Evolutionary conservation across 352 stramenopile genomes (phyloP).

Genomic region (Pythium aphanidermatum): DNA sequence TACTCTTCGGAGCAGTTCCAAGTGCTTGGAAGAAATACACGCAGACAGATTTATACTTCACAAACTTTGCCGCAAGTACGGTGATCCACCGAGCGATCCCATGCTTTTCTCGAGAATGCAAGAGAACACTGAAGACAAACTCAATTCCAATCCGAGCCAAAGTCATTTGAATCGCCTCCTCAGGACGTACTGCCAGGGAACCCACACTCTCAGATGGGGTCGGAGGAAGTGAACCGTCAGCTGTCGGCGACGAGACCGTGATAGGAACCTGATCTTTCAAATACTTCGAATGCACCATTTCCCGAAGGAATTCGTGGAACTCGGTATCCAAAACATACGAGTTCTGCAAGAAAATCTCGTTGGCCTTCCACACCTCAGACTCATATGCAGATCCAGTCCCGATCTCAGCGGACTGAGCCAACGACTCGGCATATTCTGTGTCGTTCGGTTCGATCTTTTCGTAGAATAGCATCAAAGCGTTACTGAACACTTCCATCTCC

Average conservation of each 20-base stretch:
- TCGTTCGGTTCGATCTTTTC: constrained; percentile 91
- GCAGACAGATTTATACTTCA: constrained; percentile 60
- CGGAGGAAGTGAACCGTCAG: constrained; percentile 9
- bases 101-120: constrained; percentile 87
- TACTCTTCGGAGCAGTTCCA: constrained; percentile 42
- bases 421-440: constrained; percentile 21
- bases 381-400: constrained; percentile 67
- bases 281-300: constrained; percentile 84
- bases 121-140: constrained; percentile 84
- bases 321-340: constrained; percentile 95
- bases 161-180: constrained; percentile 59
- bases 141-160: constrained; percentile 78
- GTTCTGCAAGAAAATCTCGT: constrained; percentile 92
- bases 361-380: constrained; percentile 90
- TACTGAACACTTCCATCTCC: constrained; percentile 98
- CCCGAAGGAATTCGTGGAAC: constrained; percentile 93
- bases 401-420: constrained; percentile 22
- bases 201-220: constrained; percentile 9
- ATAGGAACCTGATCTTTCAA: constrained; percentile 62
- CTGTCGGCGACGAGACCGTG: too few relatives aligned
- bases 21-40: constrained; percentile 60
- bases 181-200: constrained; percentile 9
- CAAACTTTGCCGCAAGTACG: constrained; percentile 70
- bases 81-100: constrained; percentile 80
- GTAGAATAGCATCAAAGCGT: constrained; percentile 99